A percentile compares a stretch with the other conserved stretches of the same genome.
Evolutionary conservation across 1,284 basidiomycete genomes (phyloP).

Genomic region (Blastosporella zonata): DNA sequence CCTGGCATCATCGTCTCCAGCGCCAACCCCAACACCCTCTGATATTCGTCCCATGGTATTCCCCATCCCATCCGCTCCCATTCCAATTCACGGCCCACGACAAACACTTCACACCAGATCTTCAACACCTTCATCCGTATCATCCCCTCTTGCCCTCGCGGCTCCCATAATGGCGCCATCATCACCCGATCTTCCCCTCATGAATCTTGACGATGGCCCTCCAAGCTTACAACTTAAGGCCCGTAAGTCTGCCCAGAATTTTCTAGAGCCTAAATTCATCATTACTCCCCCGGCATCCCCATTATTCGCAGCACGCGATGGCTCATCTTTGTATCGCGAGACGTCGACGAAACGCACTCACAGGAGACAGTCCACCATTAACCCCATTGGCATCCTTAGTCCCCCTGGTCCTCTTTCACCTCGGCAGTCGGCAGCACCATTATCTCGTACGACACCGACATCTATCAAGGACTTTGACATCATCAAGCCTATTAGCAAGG

Average conservation of each 20-base stretch:
- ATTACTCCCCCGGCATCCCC: conserved; percentile 78
- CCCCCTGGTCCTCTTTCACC: conserved; percentile 83
- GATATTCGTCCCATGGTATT: conserved; percentile 25
- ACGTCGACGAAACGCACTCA: conserved; percentile 49
- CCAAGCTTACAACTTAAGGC: conserved; percentile 42
- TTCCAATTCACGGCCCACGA: conserved; percentile 38
- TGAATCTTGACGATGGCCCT: conserved; percentile 26
- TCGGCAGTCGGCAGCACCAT: conserved; percentile 77
- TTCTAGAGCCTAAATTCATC: conserved; percentile 64
- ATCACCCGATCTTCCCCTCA: conserved; percentile 45
- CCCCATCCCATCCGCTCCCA: conserved; percentile 28
- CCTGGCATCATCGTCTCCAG: conserved; percentile 60
- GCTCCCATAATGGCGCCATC: conserved; percentile 75
- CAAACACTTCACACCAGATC: conserved; percentile 69
- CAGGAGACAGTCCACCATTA: conserved; percentile 72
- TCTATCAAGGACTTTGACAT: conserved; percentile 99
- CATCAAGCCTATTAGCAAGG: conserved; percentile 99
- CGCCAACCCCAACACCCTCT: conserved; percentile 35
- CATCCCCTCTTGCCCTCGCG: conserved; percentile 77
- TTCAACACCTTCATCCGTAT: conserved; percentile 80
- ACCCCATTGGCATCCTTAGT: conserved; percentile 60
- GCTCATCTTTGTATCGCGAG: conserved; percentile 41
- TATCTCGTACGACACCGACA: conserved; percentile 79
- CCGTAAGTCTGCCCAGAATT: conserved; percentile 60
- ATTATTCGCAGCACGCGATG: conserved; percentile 58